phyloP scores from a whole-genome alignment of 1,284 basidiomycete species.

The Apiotrichum brassicae region DNA sequence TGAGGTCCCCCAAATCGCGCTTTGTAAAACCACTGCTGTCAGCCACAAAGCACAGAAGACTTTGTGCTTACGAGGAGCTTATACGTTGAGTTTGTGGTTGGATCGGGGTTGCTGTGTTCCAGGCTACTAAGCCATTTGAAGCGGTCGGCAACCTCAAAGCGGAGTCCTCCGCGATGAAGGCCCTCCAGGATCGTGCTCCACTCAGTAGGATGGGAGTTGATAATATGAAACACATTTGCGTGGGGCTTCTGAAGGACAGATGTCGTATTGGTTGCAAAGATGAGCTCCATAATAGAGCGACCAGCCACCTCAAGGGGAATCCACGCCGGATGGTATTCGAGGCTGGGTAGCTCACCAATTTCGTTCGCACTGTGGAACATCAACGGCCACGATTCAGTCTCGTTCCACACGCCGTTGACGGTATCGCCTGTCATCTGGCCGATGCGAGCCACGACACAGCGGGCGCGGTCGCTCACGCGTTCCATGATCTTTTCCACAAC shows the following conservation, averaged over 20 bases:
- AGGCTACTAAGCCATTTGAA: slow-evolving; percentile 53
- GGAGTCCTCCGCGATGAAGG: slow-evolving; percentile 59
- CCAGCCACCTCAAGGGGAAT: slow-evolving; percentile 57
- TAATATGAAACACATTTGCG: slow-evolving; percentile 57
- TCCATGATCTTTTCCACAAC: slow-evolving; percentile 56
- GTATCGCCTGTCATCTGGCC: slow-evolving; percentile 53
- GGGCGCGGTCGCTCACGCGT: slow-evolving; percentile 40
- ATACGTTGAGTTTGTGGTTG: slow-evolving; percentile 50
- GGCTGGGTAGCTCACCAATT: slow-evolving; percentile 50
- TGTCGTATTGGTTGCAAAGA: too few species aligned
- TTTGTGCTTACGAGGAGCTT: slow-evolving; percentile 49
- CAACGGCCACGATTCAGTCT: slow-evolving; percentile 53
- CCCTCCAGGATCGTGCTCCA: slow-evolving; percentile 59
- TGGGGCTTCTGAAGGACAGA: background rate
- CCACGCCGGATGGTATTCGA: slow-evolving; percentile 53
- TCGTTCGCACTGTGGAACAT: slow-evolving; percentile 49
- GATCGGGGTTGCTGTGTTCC: slow-evolving; percentile 43
- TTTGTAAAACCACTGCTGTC: too few species aligned
- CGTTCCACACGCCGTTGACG: slow-evolving; percentile 55
- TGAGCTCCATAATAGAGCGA: slow-evolving; percentile 53
- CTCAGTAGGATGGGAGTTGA: slow-evolving; percentile 49
- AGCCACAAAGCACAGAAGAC: too few species aligned
- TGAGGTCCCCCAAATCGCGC: too few species aligned
- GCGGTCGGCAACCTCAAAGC: slow-evolving; percentile 65
- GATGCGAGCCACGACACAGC: slow-evolving; percentile 50